Evolutionary conservation across 2,329 filamentous ascomycete genomes (phyloP), one percentile per base, ranked within the genome.

Genomic region (Neopestalotiopsis rosae): DNA sequence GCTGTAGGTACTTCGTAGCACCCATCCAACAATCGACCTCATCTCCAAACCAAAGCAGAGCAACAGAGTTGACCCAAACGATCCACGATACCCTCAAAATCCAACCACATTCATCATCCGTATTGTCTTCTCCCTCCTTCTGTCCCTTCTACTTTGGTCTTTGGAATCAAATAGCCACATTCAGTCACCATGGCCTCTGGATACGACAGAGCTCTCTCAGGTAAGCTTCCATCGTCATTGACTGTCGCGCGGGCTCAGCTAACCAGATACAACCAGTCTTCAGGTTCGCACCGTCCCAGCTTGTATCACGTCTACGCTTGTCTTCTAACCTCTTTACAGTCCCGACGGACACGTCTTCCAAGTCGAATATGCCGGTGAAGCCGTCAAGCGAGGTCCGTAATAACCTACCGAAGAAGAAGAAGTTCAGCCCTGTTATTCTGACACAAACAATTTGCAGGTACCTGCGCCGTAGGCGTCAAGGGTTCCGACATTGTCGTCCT

Each of bases 331-430:
- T 52, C n/a, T 62, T 62, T 69, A 63, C 79, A 98, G 95, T 89
- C 96, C 96, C 79, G 96, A 99, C 85, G 96, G 96, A 84, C 96
- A 99, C 87, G 96, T 99, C 78, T 99, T 99, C 86, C 96, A 99
- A 85, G 96, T 99, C 79, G 96, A 99, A 88, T 99, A 99, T 89
- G 96, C 96, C 68, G 92, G 97, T 75, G 96, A 99, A 86, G 96
- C 96, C 75, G 96, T 99, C 75, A 99, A 99, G 88, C 87, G 96
- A 94, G 96, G 95, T 96, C 85, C 70, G 80, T 68, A 61, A 28
- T 28, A 28, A 28, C 24, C 24, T 28, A 28, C 3, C 24, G 24
- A 28, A 28, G 24, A 28, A 28, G 24, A 28, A 12, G 10, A 20
- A 3, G 7, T 13, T 14, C 32, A 10, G 20, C 32, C 49, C 34